Percentiles rank a stretch among this genome's conserved stretches.
Conservation (phyloP, 257 asterid species). For the Asclepias syriaca region DNA sequence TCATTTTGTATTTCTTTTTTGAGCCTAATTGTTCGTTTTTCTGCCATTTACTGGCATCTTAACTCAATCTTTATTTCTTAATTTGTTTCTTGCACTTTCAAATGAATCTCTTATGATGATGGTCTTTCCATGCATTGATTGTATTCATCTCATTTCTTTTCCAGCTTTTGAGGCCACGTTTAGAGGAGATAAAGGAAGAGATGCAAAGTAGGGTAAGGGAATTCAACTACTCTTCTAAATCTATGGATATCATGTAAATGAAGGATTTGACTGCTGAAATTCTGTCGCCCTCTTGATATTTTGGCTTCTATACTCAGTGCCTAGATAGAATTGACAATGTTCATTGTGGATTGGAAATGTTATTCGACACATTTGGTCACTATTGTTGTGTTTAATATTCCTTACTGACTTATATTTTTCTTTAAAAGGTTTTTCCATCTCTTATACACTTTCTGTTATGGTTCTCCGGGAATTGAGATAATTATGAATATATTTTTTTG, state of each 20-base stretch:
- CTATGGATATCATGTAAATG: neutral
- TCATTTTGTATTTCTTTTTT: neutral
- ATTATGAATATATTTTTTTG: constrained; percentile 3
- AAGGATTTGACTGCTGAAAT: neutral
- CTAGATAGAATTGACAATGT: neutral
- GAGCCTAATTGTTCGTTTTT: constrained; percentile 5
- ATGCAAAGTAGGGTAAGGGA: constrained; percentile 60
- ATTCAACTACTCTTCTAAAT: constrained; percentile 18
- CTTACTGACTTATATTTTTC: neutral
- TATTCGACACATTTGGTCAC: neutral
- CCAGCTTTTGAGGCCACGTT: constrained; percentile 70
- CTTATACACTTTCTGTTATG: neutral
- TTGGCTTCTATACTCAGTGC: neutral
- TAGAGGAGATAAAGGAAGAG: constrained; percentile 76
- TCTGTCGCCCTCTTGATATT: neutral
- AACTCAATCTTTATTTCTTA: neutral
- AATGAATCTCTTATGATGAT: neutral
- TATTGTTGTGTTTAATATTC: neutral
- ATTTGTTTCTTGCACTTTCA: neutral
- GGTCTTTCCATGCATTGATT: constrained; percentile 1
- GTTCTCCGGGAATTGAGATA: neutral
- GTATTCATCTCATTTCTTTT: constrained; percentile 24
- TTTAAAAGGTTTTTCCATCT: neutral
- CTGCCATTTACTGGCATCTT: constrained; percentile 9
- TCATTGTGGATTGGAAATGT: neutral